These are phyloP conservation scores for Dinochytrium kinnereticum DNA, from an alignment of 371 early-diverging fungal species.

Conservation along the genomic window DNA sequence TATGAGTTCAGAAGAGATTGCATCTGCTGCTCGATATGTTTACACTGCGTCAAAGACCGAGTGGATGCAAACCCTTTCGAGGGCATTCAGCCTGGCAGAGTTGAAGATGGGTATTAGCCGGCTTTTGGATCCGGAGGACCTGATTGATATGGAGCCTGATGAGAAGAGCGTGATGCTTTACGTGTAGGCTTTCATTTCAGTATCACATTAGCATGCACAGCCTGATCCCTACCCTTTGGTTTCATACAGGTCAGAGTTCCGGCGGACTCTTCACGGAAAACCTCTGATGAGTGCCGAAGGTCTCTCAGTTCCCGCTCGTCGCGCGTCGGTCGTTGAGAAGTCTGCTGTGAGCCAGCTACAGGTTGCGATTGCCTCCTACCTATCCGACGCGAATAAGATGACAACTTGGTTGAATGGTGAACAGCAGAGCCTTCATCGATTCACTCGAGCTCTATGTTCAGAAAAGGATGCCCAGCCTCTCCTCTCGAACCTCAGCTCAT, in stretches of 20 bases:
- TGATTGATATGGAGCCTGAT: conserved; percentile 59
- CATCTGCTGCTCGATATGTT: background rate
- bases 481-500: background rate
- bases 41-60: conserved; percentile 32
- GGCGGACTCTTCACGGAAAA: background rate
- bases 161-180: conserved; percentile 67
- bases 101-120: conserved; percentile 53
- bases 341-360: background rate
- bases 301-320: background rate
- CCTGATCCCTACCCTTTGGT: no score
- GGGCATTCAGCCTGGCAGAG: conserved; percentile 62
- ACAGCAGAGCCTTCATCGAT: conserved; percentile 1
- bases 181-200: conserved; percentile 28
- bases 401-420: background rate
- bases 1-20: background rate
- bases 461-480: background rate
- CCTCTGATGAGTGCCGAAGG: background rate
- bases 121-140: conserved; percentile 63
- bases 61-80: conserved; percentile 46
- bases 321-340: background rate
- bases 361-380: background rate
- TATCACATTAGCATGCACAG: background rate
- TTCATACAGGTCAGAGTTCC: background rate
- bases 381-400: background rate
- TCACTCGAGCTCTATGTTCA: background rate